Conservation (phyloP, 441 rosid genomes). For the Adansonia gregorii region DNA sequence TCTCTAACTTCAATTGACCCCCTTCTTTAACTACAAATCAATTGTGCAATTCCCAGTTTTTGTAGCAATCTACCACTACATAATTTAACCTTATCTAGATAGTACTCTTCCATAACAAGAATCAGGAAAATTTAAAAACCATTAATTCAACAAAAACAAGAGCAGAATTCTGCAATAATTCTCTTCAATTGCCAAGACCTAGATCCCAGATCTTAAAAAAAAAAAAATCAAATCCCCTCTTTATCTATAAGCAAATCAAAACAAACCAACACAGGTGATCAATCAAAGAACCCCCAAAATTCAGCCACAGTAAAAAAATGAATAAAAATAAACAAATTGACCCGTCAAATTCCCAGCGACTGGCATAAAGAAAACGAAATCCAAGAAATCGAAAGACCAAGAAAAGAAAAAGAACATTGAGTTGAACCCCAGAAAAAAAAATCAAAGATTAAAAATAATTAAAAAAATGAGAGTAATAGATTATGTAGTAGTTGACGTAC, state of each 20-base stretch:
- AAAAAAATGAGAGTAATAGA: slow-evolving; percentile 22
- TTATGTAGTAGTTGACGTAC: slow-evolving; percentile 40
- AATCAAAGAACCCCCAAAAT: slow-evolving; percentile 21
- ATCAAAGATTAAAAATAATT: slow-evolving; percentile 24
- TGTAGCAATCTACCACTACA: neutral
- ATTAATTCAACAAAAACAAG: neutral
- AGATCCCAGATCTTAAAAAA: slow-evolving; percentile 50
- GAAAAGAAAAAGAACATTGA: slow-evolving; percentile 10
- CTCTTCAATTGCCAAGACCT: slow-evolving; percentile 23
- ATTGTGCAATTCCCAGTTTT: neutral
- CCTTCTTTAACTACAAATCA: neutral
- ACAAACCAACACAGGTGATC: slow-evolving; percentile 24
- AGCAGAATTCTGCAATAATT: slow-evolving; percentile 17
- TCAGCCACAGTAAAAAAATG: neutral
- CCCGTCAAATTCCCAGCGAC: slow-evolving; percentile 25
- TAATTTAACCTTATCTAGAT: too few relatives aligned
- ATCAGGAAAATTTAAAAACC: neutral
- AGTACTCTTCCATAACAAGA: neutral
- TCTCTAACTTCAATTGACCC: neutral
- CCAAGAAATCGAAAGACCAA: slow-evolving; percentile 11
- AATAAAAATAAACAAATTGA: neutral
- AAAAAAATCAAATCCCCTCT: slow-evolving; percentile 32
- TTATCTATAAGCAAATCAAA: neutral
- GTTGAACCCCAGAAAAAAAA: slow-evolving; percentile 15
- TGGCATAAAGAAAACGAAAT: slow-evolving; percentile 9